Conservation (phyloP, 2,329 filamentous ascomycete species). For the Thermochaetoides dissita region DNA sequence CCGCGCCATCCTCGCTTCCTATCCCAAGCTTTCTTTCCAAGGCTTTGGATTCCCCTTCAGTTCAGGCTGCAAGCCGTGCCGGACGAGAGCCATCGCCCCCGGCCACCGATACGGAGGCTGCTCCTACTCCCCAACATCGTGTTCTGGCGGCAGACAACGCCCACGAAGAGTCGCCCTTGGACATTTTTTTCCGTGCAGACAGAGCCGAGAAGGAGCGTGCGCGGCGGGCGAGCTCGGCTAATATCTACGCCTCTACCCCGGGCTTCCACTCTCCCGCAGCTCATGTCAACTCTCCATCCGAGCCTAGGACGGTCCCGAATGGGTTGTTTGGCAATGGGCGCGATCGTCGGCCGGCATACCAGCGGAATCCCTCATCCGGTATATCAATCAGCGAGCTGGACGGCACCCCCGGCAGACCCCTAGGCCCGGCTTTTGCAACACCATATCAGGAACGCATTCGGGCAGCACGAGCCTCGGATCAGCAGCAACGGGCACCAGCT, state of each 20-base stretch:
- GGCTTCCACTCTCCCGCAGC: constrained; percentile 39
- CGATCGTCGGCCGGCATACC: constrained; percentile 25
- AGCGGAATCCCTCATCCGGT: constrained; percentile 34
- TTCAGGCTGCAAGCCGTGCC: constrained; percentile 28
- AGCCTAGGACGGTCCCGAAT: constrained; percentile 21
- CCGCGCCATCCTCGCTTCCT: constrained; percentile 76
- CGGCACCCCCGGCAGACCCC: constrained; percentile 36
- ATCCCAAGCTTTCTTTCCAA: constrained; percentile 78
- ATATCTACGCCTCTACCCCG: constrained; percentile 24
- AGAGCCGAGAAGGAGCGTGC: constrained; percentile 58
- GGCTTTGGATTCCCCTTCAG: constrained; percentile 48
- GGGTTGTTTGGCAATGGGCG: constrained; percentile 20
- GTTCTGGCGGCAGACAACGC: constrained; percentile 17
- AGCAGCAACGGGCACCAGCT: background rate
- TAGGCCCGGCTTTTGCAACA: constrained; percentile 56
- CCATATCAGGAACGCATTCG: constrained; percentile 49
- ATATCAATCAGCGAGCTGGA: constrained; percentile 60
- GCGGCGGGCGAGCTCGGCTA: constrained; percentile 37
- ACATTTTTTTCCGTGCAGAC: constrained; percentile 82
- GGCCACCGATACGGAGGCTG: constrained; percentile 36
- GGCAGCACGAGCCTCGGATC: constrained; percentile 26
- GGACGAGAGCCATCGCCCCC: constrained; percentile 37
- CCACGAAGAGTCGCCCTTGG: constrained; percentile 60
- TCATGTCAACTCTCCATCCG: constrained; percentile 19
- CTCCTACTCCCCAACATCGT: constrained; percentile 27